A percentile compares a stretch with the other conserved stretches of the same genome.
phyloP scores from a whole-genome alignment of 371 early-diverging fungal species.

The Zychaea mexicana region DNA sequence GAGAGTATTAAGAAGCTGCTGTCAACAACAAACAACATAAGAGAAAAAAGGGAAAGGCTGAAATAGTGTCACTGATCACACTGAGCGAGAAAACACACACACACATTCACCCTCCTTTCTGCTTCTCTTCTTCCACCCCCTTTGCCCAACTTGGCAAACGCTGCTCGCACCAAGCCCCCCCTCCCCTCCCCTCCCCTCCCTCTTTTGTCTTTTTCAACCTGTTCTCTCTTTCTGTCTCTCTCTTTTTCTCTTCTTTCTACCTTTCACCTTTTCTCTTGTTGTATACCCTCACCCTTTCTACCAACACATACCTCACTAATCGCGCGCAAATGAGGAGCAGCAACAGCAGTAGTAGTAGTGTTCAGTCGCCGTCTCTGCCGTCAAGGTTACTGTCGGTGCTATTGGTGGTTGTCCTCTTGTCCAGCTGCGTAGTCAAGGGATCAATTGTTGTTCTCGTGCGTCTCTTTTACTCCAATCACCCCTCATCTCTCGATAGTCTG shows the following conservation, averaged over 20 bases:
- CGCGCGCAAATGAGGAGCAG: not conserved
- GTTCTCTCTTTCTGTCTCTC: slow-evolving; percentile 7
- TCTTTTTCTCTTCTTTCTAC: slow-evolving; percentile 14
- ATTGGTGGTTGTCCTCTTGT: not conserved
- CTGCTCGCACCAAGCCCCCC: too few relatives aligned
- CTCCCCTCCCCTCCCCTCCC: slow-evolving; percentile 3
- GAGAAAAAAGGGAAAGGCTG: too few relatives aligned
- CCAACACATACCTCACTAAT: too few relatives aligned
- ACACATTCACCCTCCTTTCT: slow-evolving; percentile 2
- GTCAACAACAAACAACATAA: too few relatives aligned
- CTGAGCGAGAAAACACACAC: not conserved
- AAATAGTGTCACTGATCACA: too few relatives aligned
- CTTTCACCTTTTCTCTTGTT: slow-evolving; percentile 14
- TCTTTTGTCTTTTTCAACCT: slow-evolving; percentile 11
- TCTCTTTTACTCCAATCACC: not conserved
- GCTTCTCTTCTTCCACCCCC: slow-evolving; percentile 6
- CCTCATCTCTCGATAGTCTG: not conserved
- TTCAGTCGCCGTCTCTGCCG: too few relatives aligned
- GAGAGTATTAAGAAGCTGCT: too few relatives aligned
- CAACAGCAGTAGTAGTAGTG: too few relatives aligned
- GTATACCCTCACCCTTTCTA: not conserved
- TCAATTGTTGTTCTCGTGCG: slow-evolving; percentile 32
- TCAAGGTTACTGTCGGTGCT: not conserved
- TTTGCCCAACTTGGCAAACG: too few relatives aligned
- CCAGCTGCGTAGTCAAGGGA: slow-evolving; percentile 1